Base-by-base conservation (phyloP, 768 basidiomycete genomes). In the Lentinus brumalis region DNA sequence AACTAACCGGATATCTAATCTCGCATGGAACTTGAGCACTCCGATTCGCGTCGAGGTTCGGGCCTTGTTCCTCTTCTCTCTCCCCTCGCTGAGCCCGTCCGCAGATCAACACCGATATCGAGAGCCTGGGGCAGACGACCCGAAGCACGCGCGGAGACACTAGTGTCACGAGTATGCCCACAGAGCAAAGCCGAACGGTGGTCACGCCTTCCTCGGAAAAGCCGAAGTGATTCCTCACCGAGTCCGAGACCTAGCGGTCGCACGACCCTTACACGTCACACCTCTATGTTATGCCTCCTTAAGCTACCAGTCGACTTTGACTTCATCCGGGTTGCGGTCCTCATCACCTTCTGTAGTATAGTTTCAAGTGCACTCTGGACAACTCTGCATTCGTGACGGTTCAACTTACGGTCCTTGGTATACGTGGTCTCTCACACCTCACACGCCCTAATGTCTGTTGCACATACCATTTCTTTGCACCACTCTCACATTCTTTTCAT, bases 31-130 rank as follows among this genome's bases (percentile, higher is more conserved):
- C 18, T n/a, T 53, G 31, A 63, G 31, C 35, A 51, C 54, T 4
- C 62, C 58, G 15, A 63, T 63, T 42, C 62, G 57, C 29, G 54
- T 63, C 12, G 57, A 59, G 26, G 62, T 63, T 30, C 42, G 62
- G 40, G 26, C 42, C 42, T 9, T 9, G 21, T 35, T 30, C 29
- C 15, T 26, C 26, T 31, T 4, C n/a, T 15, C 26, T 30, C 21
- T 26, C 21, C 21, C 21, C 21, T 26, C 21, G 21, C 21, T 26
- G 21, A 26, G 21, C 3, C 29, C 18, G 16, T 31, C 18, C 9
- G 8, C 26, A 61, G 60, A 61, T 61, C 31, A 55, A 55, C 60
- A 61, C 60, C 21, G 60, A 61, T 50, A 38, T 61, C 4, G 60
- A 61, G 50, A 21, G n/a, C 32, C 49, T 53, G 5, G 50, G 55